Conservation (phyloP, 495 filamentous ascomycete genomes). For the Penicillium simplicissimum region DNA sequence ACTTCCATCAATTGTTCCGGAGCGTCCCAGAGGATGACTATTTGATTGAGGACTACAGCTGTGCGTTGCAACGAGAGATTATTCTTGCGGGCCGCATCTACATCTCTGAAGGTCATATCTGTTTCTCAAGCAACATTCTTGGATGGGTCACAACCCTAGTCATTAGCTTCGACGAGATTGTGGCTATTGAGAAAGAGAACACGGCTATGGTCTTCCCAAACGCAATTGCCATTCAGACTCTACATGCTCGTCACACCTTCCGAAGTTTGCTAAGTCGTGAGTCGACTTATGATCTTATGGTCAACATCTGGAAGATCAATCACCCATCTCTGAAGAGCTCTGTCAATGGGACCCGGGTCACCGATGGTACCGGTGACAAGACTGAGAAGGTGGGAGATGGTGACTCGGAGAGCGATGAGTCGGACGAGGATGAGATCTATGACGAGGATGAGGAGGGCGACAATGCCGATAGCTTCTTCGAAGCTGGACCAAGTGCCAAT, state of each 20-base stretch:
- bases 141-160: slow-evolving; percentile 97
- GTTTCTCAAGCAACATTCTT: slow-evolving; percentile 98
- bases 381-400: slow-evolving; percentile 77
- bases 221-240: slow-evolving; percentile 92
- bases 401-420: slow-evolving; percentile 54
- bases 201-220: slow-evolving; percentile 97
- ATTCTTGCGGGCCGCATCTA: slow-evolving; percentile 92
- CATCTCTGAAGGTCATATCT: slow-evolving; percentile 95
- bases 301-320: slow-evolving; percentile 97
- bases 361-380: slow-evolving; percentile 79
- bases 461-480: slow-evolving; percentile 57
- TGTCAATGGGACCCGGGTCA: slow-evolving; percentile 80
- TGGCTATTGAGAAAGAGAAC: slow-evolving; percentile 93
- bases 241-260: slow-evolving; percentile 94
- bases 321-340: slow-evolving; percentile 88
- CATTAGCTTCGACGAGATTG: slow-evolving; percentile 97
- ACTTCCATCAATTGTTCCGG: slow-evolving; percentile 91
- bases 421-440: slow-evolving; percentile 72
- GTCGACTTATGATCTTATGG: slow-evolving; percentile 93
- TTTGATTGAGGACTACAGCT: slow-evolving; percentile 97
- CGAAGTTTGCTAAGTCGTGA: slow-evolving; percentile 93
- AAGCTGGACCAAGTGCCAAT: slow-evolving; percentile 56
- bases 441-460: slow-evolving; percentile 72
- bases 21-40: slow-evolving; percentile 98
- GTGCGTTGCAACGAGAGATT: slow-evolving; percentile 93